Percentiles rank a stretch among this genome's conserved stretches.
Conservation (phyloP, 2,329 filamentous ascomycete species). For the Mycosphaerella sp. region DNA sequence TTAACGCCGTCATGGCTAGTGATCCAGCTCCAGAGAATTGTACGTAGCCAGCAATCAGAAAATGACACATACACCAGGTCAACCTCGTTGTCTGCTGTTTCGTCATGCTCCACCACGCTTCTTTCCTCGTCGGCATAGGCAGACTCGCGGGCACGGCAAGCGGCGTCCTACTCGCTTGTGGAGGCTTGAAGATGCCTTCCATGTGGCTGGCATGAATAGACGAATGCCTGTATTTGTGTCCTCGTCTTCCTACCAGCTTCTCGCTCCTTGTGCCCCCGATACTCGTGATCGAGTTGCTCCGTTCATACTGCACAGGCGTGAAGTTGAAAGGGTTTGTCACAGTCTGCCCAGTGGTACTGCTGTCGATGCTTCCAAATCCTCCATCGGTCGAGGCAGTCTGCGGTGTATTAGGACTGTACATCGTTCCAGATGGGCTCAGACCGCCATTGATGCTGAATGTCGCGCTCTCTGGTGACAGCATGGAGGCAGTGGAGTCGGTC, state of each 20-base stretch:
- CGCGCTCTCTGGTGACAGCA: slow-evolving; percentile 31
- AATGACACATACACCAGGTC: slow-evolving; percentile 86
- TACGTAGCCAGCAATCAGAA: slow-evolving; percentile 73
- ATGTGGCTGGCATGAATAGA: slow-evolving; percentile 76
- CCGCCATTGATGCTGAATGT: slow-evolving; percentile 23
- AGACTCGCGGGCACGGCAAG: slow-evolving; percentile 85
- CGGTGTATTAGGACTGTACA: slow-evolving; percentile 32
- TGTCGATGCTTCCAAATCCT: slow-evolving; percentile 26
- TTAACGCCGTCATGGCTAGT: slow-evolving; percentile 83
- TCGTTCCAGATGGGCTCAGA: slow-evolving; percentile 23
- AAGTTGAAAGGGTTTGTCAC: slow-evolving; percentile 83
- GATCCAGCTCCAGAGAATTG: slow-evolving; percentile 82
- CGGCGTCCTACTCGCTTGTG: slow-evolving; percentile 76
- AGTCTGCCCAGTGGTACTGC: slow-evolving; percentile 19
- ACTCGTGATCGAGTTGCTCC: slow-evolving; percentile 34
- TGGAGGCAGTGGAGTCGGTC: slow-evolving; percentile 20
- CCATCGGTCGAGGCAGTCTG: slow-evolving; percentile 31
- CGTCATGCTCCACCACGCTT: slow-evolving; percentile 87
- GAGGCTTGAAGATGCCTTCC: slow-evolving; percentile 88
- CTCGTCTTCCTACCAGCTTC: slow-evolving; percentile 85
- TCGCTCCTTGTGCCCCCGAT: slow-evolving; percentile 52
- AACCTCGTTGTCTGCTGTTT: slow-evolving; percentile 75
- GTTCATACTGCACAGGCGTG: slow-evolving; percentile 54
- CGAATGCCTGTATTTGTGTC: slow-evolving; percentile 97
- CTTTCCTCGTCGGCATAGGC: slow-evolving; percentile 79